A percentile compares a stretch with the other conserved stretches of the same genome.
These are phyloP conservation scores for Edaphochlamys debaryana DNA, from an alignment of 139 green algal genomes.

Conservation along the genomic window DNA sequence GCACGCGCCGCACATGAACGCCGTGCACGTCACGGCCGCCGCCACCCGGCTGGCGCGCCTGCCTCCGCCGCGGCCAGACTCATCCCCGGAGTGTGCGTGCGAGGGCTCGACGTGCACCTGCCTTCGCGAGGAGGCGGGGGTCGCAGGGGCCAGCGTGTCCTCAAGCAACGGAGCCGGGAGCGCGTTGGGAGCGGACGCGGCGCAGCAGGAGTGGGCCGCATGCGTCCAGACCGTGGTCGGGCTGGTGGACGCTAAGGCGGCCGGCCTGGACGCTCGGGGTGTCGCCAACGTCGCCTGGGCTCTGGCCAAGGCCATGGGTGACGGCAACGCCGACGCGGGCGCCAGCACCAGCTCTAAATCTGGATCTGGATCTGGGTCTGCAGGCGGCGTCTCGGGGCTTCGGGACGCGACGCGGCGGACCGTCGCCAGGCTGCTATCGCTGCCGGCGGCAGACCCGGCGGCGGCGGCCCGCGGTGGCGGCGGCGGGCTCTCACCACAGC, in stretches of 20 bases:
- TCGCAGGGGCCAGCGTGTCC: no score
- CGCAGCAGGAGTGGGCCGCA: no score
- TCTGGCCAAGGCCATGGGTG: slow-evolving; percentile 1
- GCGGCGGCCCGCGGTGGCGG: not conserved
- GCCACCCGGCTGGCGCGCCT: slow-evolving; percentile 25
- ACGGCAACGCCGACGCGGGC: not conserved
- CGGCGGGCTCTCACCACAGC: not conserved
- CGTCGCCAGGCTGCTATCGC: not conserved
- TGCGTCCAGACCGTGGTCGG: not conserved
- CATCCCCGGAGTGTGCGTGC: not conserved
- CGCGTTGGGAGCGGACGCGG: no score
- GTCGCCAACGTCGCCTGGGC: slow-evolving; percentile 28
- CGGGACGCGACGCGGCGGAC: not conserved
- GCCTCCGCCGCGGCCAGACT: no score
- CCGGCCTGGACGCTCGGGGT: not conserved
- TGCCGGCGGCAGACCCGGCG: not conserved
- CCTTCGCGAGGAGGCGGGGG: no score
- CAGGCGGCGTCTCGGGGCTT: not conserved
- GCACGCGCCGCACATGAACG: not conserved
- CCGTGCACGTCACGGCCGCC: slow-evolving; percentile 23
- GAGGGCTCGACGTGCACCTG: not conserved
- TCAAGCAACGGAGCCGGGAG: no score
- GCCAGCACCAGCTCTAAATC: not conserved
- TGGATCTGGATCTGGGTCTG: not conserved
- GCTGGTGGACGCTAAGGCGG: not conserved